Evolutionary conservation across 768 basidiomycete species (phyloP), one percentile per base, ranked within the genome.

Genomic region (Cantharellus anzutake): DNA sequence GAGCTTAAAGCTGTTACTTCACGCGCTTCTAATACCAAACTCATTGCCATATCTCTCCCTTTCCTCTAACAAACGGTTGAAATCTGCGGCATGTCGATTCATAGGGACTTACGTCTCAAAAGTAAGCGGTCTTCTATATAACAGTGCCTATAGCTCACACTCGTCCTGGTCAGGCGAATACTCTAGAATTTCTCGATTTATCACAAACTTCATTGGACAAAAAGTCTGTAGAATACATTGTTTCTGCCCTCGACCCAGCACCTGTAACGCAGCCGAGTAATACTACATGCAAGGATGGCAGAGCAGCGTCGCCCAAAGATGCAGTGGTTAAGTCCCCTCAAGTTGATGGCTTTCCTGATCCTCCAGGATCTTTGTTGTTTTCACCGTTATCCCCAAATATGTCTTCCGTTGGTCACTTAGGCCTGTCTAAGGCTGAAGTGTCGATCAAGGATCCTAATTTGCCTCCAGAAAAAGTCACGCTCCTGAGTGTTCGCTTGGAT

Each of bases 1-100:
- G 87, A 78, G 80, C 51, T 70, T 98, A 56, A 97, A 96, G 72
- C 86, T 86, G 2, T 81, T 98, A 5, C 73, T 98, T 1, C 93
- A 97, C 67, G 81, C 92, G 0, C 77, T 98, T 0, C 78, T 97
- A 59, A 88, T 96, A 57, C 84, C 86, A 14, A 79, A 79, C 20
- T 80, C 82, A 0, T 73, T 98, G 20, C 82, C 84, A 3, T 87
- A 82, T 65, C 75, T 98, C 20, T 90, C 87, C 2, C 74, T 98
- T 34, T 84, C 90, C 20, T 87, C 87, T 4, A 97, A 97, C 68
- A 76, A 82, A 66, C 81, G 82, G 44, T 74, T 99, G 58, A 89
- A 88, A 66, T 68, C 77, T 0, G 70, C 77, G 4, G 88, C 86
- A 0, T 94, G 89, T 74, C 79, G 81, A 59, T 70, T 90, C 0